Base-by-base conservation (phyloP, 441 rosid genomes). In the Gossypium laxum region DNA sequence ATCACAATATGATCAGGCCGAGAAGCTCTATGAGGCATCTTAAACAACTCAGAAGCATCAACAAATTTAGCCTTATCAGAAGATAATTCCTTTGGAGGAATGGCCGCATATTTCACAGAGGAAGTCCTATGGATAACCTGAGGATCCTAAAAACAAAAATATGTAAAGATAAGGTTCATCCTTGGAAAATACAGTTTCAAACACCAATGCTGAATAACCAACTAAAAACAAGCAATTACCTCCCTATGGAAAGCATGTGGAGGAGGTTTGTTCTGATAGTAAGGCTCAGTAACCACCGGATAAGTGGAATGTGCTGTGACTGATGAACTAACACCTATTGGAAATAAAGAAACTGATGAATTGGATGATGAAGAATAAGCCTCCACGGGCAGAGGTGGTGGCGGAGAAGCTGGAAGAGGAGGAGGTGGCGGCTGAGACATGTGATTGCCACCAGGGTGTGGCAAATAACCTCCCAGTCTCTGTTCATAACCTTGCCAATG, bases 1-100 rank as follows among this genome's bases (percentile, higher is more conserved):
- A 93, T 80, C 56, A 86, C 97, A 83, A 93, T 79, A 80, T 85
- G 91, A 80, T 86, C 92, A 48, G 92, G 96, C 14, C 91, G 96
- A 54, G 82, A 60, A 2, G 85, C 76, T 22, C 92, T 84, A 81
- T 80, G 74, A 71, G 97, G 96, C 74, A 75, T 80, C 83, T 81
- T 88, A 68, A 93, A 86, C 78, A 93, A 76, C 64, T 84, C 78
- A 7, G 88, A 82, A 68, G 93, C 92, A 79, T 88, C 89, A 34
- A 93, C 68, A 30, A 84, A 69, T 75, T 77, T 85, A 15, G 85
- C 85, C 81, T 81, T 87, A 75, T 86, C 82, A 0, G 78, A 79
- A 56, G 83, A 81, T 41, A 81, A 68, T 15, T 77, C 80, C 76
- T 82, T 85, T 18, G 65, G 51, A 67, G 78, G 71, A 80, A 69